These are phyloP conservation scores for Trichocladium antarcticum DNA, from an alignment of 495 filamentous ascomycete genomes.

Conservation along the genomic window DNA sequence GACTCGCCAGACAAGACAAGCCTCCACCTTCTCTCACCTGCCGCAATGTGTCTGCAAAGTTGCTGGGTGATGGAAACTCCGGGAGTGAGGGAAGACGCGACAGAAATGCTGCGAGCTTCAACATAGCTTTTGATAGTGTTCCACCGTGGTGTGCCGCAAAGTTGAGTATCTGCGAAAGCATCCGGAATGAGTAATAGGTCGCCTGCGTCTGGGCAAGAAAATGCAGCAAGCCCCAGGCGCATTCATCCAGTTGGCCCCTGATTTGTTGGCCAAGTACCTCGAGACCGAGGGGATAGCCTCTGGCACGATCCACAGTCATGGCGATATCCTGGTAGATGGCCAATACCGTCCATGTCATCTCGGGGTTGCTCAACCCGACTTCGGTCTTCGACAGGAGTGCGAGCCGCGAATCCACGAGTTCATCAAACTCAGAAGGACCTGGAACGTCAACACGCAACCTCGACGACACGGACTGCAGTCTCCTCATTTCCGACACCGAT, in stretches of 20 bases:
- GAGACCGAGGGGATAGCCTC: constrained; percentile 17
- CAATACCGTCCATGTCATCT: constrained; percentile 29
- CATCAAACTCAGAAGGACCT: not conserved
- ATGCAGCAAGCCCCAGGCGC: constrained; percentile 52
- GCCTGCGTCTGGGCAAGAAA: constrained; percentile 52
- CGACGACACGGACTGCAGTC: constrained; percentile 18
- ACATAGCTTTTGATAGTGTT: not conserved
- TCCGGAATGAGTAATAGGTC: constrained; percentile 54
- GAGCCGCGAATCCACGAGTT: not conserved
- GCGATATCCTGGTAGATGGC: constrained; percentile 36
- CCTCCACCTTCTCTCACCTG: constrained; percentile 8
- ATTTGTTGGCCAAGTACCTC: constrained; percentile 18
- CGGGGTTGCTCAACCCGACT: not conserved
- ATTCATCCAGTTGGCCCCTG: constrained; percentile 11
- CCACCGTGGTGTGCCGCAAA: constrained; percentile 9
- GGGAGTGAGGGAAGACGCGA: constrained; percentile 14
- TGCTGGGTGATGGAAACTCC: constrained; percentile 11
- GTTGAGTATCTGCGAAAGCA: constrained; percentile 46
- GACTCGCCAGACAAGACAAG: constrained; percentile 5
- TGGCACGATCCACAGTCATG: constrained; percentile 26
- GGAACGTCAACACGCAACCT: constrained; percentile 13
- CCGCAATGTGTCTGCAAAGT: constrained; percentile 13
- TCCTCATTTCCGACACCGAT: constrained; percentile 22
- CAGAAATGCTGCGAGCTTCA: not conserved
- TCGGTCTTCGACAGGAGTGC: constrained; percentile 10